Percentiles rank a stretch among this genome's conserved stretches.
phyloP scores from a whole-genome alignment of 306 rosid genomes.

The Quercus engelmannii region DNA sequence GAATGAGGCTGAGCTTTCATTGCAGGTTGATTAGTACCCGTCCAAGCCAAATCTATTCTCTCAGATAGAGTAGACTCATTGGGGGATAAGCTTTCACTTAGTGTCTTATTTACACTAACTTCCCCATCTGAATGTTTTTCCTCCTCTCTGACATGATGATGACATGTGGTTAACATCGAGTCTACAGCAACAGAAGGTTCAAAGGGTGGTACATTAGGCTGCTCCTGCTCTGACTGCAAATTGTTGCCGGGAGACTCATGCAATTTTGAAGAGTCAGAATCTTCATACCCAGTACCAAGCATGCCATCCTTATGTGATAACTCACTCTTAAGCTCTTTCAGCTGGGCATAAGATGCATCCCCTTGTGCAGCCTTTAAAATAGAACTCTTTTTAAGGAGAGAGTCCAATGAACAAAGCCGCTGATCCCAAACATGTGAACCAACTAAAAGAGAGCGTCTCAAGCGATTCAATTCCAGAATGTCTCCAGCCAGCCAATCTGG shows the following conservation, averaged over 20 bases:
- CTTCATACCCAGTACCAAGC: constrained; percentile 29
- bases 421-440: constrained; percentile 89
- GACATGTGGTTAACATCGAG: constrained; percentile 5
- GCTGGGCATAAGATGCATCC: constrained; percentile 30
- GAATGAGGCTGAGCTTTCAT: constrained; percentile 30
- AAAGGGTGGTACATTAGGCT: constrained; percentile 1
- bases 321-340: constrained; percentile 38
- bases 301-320: constrained; percentile 38
- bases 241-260: constrained; percentile 39
- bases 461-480: constrained; percentile 70
- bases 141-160: constrained; percentile 31
- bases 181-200: constrained; percentile 39
- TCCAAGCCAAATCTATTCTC: constrained; percentile 94
- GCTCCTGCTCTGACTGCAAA: constrained; percentile 27
- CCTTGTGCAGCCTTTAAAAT: constrained; percentile 38
- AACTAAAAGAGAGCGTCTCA: constrained; percentile 79
- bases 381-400: constrained; percentile 47
- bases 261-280: constrained; percentile 30
- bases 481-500: constrained; percentile 48
- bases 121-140: constrained; percentile 52
- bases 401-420: constrained; percentile 58
- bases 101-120: constrained; percentile 12
- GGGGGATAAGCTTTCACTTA: constrained; percentile 29
- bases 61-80: constrained; percentile 80
- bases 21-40: constrained; percentile 64